Base-by-base conservation (phyloP, 192 early-diverging fungal species). In the Umbelopsis isabellina region DNA sequence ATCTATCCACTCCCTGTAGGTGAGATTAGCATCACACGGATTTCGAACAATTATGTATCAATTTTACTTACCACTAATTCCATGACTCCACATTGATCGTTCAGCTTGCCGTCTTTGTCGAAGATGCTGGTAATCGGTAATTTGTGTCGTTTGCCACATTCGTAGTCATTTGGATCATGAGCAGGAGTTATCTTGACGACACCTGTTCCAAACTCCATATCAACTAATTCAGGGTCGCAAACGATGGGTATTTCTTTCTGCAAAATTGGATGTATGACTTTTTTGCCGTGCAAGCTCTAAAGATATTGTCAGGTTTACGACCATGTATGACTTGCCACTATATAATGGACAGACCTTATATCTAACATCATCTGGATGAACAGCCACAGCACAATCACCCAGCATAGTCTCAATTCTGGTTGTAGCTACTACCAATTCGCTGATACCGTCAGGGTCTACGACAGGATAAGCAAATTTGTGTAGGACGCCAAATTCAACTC, bases 401-500 rank as follows among this genome's bases (percentile, higher is more conserved):
- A 98, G 85, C 91, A 99, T 96, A 4, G 97, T 99, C 74, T 99
- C 97, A 37, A 97, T 87, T 65, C 97, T 95, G 7, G 97, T 99
- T n/a, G 97, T 99, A 18, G 95, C 92, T 7, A 99, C 95, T 46
- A 91, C 85, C 37, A 99, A 83, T 44, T 90, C 80, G 65, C 84
- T 81, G 27, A 90, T 85, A 49, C 72, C 80, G 23, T 23, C 46
- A 16, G 73, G 67, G 55, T 92, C 80, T 30, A 92, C 93, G 30
- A 99, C 72, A 25, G 86, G 90, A 84, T 98, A 99, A 16, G 93
- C 89, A 77, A 99, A 89, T 21, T 88, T 84, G 69, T 97, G 93
- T 58, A 99, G 77, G 12, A 97, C 93, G 46, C 97, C 97, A 83
- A 98, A 95, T 78, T 97, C 93, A 53, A 97, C 94, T 72, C 95